Evolutionary conservation across 768 basidiomycete species (phyloP).

Genomic region (Glaciozyma martinii): DNA sequence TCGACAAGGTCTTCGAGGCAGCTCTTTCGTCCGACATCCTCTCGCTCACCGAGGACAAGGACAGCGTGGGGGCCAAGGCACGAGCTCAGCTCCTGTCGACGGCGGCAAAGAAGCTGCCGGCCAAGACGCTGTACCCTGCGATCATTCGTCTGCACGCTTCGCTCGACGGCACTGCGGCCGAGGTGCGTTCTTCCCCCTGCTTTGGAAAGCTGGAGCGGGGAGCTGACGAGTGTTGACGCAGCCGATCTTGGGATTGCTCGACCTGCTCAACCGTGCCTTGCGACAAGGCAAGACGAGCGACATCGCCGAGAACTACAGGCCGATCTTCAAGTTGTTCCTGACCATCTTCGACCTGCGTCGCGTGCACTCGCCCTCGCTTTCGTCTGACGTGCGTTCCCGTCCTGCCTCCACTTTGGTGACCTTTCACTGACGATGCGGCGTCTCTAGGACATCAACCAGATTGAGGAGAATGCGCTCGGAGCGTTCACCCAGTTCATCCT

Average conservation of each 20-base stretch:
- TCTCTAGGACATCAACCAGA: conserved; percentile 31
- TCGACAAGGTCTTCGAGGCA: conserved; percentile 33
- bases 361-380: conserved; percentile 12
- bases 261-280: conserved; percentile 56
- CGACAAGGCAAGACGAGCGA: conserved; percentile 56
- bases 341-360: conserved; percentile 58
- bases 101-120: conserved; percentile 60
- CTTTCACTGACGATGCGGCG: background rate
- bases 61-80: conserved; percentile 31
- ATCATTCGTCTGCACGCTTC: conserved; percentile 44
- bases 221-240: background rate
- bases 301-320: conserved; percentile 57
- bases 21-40: conserved; percentile 26
- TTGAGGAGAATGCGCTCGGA: conserved; percentile 35
- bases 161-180: conserved; percentile 33
- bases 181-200: conserved; percentile 17
- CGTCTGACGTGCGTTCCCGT: conserved; percentile 30
- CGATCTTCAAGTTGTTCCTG: conserved; percentile 68
- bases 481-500: conserved; percentile 83
- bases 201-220: background rate
- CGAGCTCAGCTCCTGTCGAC: conserved; percentile 52
- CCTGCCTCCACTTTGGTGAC: no score
- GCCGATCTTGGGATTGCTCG: conserved; percentile 52
- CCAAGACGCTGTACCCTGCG: conserved; percentile 59
- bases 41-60: conserved; percentile 9